Conservation (phyloP, 352 stramenopile genomes). For the Phytophthora vignae region DNA sequence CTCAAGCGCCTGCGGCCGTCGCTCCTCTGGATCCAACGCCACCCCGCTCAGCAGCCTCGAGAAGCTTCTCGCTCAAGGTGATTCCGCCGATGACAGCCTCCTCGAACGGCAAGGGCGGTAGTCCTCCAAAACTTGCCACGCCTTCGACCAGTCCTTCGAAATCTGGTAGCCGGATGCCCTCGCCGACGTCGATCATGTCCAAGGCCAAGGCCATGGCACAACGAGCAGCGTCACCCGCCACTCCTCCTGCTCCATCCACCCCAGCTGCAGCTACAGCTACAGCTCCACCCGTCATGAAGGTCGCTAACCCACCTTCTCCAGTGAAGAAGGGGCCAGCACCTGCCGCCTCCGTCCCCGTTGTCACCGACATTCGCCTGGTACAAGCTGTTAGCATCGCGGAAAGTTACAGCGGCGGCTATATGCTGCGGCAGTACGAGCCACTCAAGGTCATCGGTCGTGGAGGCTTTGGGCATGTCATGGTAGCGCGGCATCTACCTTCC, state of each 20-base stretch:
- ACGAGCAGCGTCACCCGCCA: slow-evolving; percentile 24
- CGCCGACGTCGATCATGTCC: slow-evolving; percentile 32
- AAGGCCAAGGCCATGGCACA: slow-evolving; percentile 37
- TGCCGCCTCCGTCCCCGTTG: slow-evolving; percentile 23
- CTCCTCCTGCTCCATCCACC: slow-evolving; percentile 4
- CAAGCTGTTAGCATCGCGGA: slow-evolving; percentile 81
- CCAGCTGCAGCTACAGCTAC: background rate
- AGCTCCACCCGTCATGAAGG: slow-evolving; percentile 17
- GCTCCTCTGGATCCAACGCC: slow-evolving; percentile 1
- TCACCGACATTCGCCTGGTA: slow-evolving; percentile 61
- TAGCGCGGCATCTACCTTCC: slow-evolving; percentile 66
- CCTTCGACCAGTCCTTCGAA: slow-evolving; percentile 22
- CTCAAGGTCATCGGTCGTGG: slow-evolving; percentile 85
- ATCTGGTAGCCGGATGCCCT: slow-evolving; percentile 21
- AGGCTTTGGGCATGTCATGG: slow-evolving; percentile 90
- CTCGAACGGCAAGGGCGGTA: slow-evolving; percentile 7
- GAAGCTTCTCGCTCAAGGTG: slow-evolving; percentile 19
- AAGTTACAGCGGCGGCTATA: slow-evolving; percentile 83
- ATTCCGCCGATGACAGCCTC: slow-evolving; percentile 8
- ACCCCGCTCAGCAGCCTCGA: slow-evolving; percentile 2
- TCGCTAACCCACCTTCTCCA: slow-evolving; percentile 21
- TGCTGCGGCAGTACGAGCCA: slow-evolving; percentile 80
- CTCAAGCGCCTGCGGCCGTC: slow-evolving; percentile 7
- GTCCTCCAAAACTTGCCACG: slow-evolving; percentile 14
- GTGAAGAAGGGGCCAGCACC: slow-evolving; percentile 26